Percentiles rank a stretch among this genome's conserved stretches.
Conservation (phyloP, 2,329 filamentous ascomycete genomes). For the Alternaria angustiovoidea region DNA sequence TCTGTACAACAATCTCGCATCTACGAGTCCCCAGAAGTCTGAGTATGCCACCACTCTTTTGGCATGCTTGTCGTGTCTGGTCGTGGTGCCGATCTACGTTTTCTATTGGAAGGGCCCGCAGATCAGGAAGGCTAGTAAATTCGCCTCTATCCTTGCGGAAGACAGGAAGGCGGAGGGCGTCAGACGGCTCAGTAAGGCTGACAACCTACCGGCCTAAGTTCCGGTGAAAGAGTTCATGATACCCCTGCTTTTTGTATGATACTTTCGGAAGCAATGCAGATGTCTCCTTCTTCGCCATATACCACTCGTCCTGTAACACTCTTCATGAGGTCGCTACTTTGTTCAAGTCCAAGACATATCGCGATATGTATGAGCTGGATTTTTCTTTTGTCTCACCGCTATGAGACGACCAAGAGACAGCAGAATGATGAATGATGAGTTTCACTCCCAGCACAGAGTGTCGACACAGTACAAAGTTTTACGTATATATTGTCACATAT, state of each 20-base stretch:
- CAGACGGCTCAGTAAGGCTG: slow-evolving; percentile 29
- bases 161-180: slow-evolving; percentile 33
- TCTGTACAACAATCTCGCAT: slow-evolving; percentile 52
- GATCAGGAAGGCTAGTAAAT: slow-evolving; percentile 61
- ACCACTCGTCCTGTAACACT: not conserved
- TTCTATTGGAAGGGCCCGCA: slow-evolving; percentile 62
- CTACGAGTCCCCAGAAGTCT: slow-evolving; percentile 47
- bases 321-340: not conserved
- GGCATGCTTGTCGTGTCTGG: slow-evolving; percentile 58
- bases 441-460: not conserved
- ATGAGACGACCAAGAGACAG: not conserved
- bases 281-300: not conserved
- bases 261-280: not conserved
- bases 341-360: not conserved
- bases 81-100: slow-evolving; percentile 51
- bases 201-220: slow-evolving; percentile 19
- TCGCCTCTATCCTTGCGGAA: slow-evolving; percentile 53
- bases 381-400: not conserved
- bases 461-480: not conserved
- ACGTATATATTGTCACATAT: not conserved
- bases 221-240: not conserved
- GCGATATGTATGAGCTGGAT: not conserved
- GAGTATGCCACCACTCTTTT: slow-evolving; percentile 64
- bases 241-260: not conserved
- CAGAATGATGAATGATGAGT: not conserved